Percentiles rank a stretch among this genome's conserved stretches.
phyloP scores from a whole-genome alignment of 1,284 basidiomycete species.

The Tilletia setariae region DNA sequence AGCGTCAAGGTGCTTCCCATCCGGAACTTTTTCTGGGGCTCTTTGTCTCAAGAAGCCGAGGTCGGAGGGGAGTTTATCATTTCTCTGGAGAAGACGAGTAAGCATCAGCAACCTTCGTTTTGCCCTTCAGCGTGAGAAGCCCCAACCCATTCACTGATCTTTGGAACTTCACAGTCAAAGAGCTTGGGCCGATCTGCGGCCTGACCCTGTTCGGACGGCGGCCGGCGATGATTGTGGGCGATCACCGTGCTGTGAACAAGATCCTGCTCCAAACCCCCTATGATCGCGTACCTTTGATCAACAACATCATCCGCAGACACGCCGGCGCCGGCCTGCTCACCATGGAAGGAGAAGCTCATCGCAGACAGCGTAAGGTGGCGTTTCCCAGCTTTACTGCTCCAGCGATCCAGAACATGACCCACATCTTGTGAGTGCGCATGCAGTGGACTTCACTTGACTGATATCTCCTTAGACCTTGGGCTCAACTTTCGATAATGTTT shows the following conservation, averaged over 20 bases:
- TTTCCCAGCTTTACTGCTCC: constrained; percentile 1
- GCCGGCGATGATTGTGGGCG: not conserved
- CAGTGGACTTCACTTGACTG: not conserved
- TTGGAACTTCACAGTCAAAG: not conserved
- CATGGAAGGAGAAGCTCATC: not conserved
- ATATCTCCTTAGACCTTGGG: not conserved
- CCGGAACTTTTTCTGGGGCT: no score
- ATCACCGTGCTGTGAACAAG: not conserved
- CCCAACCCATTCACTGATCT: no score
- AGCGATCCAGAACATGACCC: not conserved
- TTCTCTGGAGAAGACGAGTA: no score
- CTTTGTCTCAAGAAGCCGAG: no score
- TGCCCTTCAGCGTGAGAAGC: no score
- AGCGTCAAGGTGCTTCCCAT: no score
- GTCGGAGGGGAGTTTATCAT: no score
- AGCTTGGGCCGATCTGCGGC: not conserved
- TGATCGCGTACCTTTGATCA: not conserved
- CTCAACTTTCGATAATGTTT: no score
- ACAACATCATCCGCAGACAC: not conserved
- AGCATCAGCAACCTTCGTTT: no score
- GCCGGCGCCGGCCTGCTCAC: constrained; percentile 1
- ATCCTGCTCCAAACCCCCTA: not conserved
- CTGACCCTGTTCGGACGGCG: not conserved
- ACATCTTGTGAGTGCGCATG: not conserved
- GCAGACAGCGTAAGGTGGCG: constrained; percentile 4